Conservation (phyloP, 2,329 filamentous ascomycete genomes). For the Macrophomina pseudophaseolina region DNA sequence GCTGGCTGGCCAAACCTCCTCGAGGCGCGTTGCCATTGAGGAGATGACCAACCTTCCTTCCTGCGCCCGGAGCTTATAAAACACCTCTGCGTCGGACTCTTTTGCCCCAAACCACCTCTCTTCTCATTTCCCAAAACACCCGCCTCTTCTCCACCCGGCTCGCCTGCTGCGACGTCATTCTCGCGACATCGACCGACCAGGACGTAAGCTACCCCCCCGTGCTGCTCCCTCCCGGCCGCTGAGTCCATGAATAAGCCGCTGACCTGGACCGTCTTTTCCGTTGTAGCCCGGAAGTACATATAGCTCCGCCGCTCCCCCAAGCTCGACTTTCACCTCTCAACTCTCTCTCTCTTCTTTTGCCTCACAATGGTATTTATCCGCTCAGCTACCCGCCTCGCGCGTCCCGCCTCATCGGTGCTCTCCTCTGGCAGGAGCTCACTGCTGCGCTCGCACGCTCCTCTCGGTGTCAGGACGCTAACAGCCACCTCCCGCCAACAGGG, state of each 20-base stretch:
- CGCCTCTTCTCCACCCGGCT: slow-evolving; percentile 11
- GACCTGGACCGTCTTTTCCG: slow-evolving; percentile 10
- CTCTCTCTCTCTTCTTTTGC: slow-evolving; percentile 22
- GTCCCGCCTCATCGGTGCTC: slow-evolving; percentile 59
- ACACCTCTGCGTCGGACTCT: slow-evolving; percentile 4
- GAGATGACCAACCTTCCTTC: slow-evolving; percentile 11
- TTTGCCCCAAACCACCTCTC: slow-evolving; percentile 12
- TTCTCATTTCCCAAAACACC: background rate
- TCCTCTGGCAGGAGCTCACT: slow-evolving; percentile 50
- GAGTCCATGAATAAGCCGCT: slow-evolving; percentile 21
- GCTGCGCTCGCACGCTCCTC: slow-evolving; percentile 48
- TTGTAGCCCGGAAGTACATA: slow-evolving; percentile 9
- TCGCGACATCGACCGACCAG: slow-evolving; percentile 8
- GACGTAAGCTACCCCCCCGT: slow-evolving; percentile 5
- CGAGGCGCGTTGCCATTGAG: background rate
- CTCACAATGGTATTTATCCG: slow-evolving; percentile 66
- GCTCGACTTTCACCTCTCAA: background rate
- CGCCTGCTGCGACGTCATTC: slow-evolving; percentile 19
- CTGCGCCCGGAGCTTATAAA: background rate
- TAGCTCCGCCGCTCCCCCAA: background rate
- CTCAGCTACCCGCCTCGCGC: slow-evolving; percentile 63
- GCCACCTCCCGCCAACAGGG: slow-evolving; percentile 76
- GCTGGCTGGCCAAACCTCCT: background rate
- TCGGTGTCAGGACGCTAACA: slow-evolving; percentile 66
- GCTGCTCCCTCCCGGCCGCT: background rate